Evolutionary conservation across 495 filamentous ascomycete genomes (phyloP).

Genomic region (Penicillium pulvis): DNA sequence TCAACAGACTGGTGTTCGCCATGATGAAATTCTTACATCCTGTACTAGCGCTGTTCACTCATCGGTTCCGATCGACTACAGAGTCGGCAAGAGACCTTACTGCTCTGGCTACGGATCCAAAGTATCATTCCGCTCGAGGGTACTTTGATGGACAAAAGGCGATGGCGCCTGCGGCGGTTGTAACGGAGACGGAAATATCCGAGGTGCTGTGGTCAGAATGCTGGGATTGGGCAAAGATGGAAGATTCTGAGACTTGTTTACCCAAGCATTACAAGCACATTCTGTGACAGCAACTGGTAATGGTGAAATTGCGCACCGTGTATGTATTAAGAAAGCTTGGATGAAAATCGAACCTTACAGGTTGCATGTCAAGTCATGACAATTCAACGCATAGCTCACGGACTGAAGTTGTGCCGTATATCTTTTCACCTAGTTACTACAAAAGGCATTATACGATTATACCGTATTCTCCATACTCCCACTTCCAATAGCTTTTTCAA

Average conservation of each 20-base stretch:
- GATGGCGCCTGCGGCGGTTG: neutral
- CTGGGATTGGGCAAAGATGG: neutral
- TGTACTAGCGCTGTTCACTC: neutral
- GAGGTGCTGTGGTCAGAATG: neutral
- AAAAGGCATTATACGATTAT: too few species aligned
- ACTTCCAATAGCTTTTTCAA: too few species aligned
- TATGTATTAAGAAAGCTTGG: too few species aligned
- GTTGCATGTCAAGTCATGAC: too few species aligned
- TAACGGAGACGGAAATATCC: neutral
- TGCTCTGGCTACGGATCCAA: neutral
- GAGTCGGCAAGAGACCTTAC: neutral
- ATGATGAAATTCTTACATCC: neutral
- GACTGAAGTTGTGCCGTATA: too few species aligned
- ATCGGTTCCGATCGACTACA: neutral
- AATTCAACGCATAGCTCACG: neutral
- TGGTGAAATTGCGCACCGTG: too few species aligned
- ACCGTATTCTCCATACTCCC: too few species aligned
- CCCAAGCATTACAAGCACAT: neutral
- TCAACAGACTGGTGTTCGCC: constrained; percentile 32
- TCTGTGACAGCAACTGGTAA: neutral
- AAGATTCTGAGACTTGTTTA: neutral
- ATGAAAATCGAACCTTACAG: too few species aligned
- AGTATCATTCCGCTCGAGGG: neutral
- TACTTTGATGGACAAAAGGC: neutral
- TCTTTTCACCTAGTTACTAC: too few species aligned